phyloP scores from a whole-genome alignment of 108 stramenopile genomes.

The Cyclotella kingstonii region DNA sequence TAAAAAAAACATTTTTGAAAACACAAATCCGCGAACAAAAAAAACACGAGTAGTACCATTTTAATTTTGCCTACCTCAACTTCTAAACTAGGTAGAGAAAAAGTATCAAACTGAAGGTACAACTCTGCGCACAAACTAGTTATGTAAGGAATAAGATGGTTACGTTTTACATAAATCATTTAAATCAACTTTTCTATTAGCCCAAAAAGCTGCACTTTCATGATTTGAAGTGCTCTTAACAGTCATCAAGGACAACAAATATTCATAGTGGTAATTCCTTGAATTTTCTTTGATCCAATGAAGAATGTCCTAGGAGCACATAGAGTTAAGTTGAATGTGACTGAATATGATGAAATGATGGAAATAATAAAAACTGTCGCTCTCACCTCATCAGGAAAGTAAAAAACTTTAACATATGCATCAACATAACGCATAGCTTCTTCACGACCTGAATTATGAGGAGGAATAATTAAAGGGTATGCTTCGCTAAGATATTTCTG shows the following conservation, averaged over 20 bases:
- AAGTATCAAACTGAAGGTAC: neutral
- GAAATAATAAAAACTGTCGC: neutral
- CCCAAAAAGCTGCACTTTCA: constrained; percentile 4
- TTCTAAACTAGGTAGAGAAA: no score
- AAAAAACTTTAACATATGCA: constrained; percentile 90
- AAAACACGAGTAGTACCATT: no score
- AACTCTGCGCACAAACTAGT: neutral
- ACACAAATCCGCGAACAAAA: no score
- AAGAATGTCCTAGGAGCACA: constrained; percentile 40
- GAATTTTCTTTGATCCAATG: constrained; percentile 57
- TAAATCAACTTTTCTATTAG: neutral
- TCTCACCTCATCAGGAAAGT: constrained; percentile 78
- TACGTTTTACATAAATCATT: neutral
- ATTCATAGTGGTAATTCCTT: constrained; percentile 40
- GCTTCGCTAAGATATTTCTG: constrained; percentile 40
- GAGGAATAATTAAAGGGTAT: constrained; percentile 25
- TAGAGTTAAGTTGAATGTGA: neutral
- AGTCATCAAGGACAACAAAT: constrained; percentile 41
- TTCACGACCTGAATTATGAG: constrained; percentile 27
- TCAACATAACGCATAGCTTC: constrained; percentile 73
- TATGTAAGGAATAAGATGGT: neutral
- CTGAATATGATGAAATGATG: neutral
- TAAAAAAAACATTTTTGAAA: no score
- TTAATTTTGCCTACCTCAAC: no score
- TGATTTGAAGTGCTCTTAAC: constrained; percentile 8